Evolutionary conservation across 164 flowering plant species (phyloP).

Genomic region (Tetrastigma voinierianum): DNA sequence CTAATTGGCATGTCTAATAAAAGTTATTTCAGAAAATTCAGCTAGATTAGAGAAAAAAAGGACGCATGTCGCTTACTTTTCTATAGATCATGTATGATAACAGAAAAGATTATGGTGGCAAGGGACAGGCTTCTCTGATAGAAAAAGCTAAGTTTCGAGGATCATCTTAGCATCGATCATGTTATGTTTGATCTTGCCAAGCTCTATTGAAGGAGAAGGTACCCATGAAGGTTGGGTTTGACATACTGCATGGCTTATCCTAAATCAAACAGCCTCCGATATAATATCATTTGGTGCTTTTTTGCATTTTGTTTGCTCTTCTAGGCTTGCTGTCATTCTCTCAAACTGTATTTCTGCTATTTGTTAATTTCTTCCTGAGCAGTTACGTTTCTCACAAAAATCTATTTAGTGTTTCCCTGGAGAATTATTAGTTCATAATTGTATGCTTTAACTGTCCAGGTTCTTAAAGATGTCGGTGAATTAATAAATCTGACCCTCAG

Average conservation of each 20-base stretch:
- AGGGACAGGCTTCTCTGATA: constrained; percentile 34
- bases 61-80: constrained; percentile 66
- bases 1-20: constrained; percentile 29
- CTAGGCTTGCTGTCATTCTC: neutral
- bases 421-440: neutral
- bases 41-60: constrained; percentile 67
- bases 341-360: neutral
- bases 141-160: constrained; percentile 38
- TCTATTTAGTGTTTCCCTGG: neutral
- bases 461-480: constrained; percentile 78
- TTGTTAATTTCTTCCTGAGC: neutral
- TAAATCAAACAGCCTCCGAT: no score
- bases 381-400: no score
- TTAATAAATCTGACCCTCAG: constrained; percentile 61
- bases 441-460: constrained; percentile 42
- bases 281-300: no score
- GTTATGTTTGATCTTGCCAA: constrained; percentile 78
- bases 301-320: neutral
- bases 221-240: constrained; percentile 69
- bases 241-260: neutral
- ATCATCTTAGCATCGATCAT: constrained; percentile 47
- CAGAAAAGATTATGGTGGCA: constrained; percentile 31
- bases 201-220: constrained; percentile 62
- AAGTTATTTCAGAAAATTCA: constrained; percentile 65
- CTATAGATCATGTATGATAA: constrained; percentile 52